Conservation (phyloP, 2,329 filamentous ascomycete genomes). For the Xylariales sp. region DNA sequence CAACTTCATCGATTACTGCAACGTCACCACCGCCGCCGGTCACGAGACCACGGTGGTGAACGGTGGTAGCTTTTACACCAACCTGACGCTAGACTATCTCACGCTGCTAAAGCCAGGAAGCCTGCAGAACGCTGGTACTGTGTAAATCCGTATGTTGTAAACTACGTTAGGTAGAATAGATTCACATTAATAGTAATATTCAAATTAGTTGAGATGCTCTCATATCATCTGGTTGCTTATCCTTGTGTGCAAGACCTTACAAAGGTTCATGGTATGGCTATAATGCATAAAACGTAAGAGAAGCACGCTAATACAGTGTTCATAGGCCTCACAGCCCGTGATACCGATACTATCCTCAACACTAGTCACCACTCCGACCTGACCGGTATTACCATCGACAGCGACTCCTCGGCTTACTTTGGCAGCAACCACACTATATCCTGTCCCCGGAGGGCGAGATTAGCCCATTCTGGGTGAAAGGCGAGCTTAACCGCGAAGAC, state of each 20-base stretch:
- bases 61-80: constrained; percentile 46
- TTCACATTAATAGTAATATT: no score
- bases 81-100: no score
- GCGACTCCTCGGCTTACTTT: constrained; percentile 27
- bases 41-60: constrained; percentile 35
- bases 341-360: constrained; percentile 1
- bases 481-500: constrained; percentile 44
- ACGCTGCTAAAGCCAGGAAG: no score
- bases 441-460: constrained; percentile 48
- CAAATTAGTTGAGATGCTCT: no score
- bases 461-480: constrained; percentile 50
- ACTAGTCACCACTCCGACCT: constrained; percentile 3
- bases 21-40: constrained; percentile 33
- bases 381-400: constrained; percentile 4
- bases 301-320: no score
- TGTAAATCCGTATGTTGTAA: no score
- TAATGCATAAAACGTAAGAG: no score
- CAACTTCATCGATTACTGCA: constrained; percentile 44
- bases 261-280: no score
- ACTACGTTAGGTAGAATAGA: no score
- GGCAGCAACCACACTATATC: constrained; percentile 40
- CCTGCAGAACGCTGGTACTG: no score
- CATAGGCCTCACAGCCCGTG: neutral
- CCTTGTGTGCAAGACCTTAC: no score
- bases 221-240: no score